A percentile compares a stretch with the other conserved stretches of the same genome.
These are phyloP conservation scores for Micractinium sp. DNA, from an alignment of 139 green algal genomes.

Conservation along the genomic window DNA sequence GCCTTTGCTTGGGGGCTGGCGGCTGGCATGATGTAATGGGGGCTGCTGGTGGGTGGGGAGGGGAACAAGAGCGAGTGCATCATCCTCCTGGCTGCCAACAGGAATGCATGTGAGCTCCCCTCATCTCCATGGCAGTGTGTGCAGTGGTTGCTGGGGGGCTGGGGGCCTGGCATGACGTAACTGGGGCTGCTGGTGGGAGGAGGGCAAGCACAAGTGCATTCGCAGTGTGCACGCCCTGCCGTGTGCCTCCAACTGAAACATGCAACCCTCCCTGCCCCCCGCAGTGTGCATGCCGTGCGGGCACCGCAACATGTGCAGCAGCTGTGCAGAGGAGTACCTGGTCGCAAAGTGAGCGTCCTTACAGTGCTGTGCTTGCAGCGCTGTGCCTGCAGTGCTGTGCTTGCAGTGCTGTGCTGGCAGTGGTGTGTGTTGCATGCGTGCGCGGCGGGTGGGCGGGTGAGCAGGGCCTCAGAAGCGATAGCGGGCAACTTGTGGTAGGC, in stretches of 20 bases:
- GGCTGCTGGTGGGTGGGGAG: not conserved
- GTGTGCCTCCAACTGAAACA: not conserved
- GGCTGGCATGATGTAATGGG: not conserved
- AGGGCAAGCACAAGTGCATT: too few species aligned
- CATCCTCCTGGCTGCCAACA: not conserved
- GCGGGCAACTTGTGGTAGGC: too few species aligned
- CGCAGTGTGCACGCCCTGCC: too few species aligned
- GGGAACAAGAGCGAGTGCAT: constrained; percentile 8
- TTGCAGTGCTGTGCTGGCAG: not conserved
- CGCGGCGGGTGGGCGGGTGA: too few species aligned
- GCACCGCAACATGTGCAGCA: constrained; percentile 14
- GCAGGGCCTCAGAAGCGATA: too few species aligned
- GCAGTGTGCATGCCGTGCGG: constrained; percentile 36
- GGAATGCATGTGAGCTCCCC: not conserved
- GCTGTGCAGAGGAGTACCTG: not conserved
- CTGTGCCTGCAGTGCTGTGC: not conserved
- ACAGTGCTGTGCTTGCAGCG: not conserved
- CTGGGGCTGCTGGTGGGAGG: too few species aligned
- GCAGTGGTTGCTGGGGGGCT: not conserved
- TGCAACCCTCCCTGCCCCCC: not conserved
- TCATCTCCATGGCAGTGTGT: not conserved
- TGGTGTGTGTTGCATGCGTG: not conserved
- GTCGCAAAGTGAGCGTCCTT: not conserved
- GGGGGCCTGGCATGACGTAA: not conserved
- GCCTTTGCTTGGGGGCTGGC: too few species aligned